Percentiles rank a stretch among this genome's conserved stretches.
Conservation (phyloP, 1,284 basidiomycete species). For the Boletus holoroseus region DNA sequence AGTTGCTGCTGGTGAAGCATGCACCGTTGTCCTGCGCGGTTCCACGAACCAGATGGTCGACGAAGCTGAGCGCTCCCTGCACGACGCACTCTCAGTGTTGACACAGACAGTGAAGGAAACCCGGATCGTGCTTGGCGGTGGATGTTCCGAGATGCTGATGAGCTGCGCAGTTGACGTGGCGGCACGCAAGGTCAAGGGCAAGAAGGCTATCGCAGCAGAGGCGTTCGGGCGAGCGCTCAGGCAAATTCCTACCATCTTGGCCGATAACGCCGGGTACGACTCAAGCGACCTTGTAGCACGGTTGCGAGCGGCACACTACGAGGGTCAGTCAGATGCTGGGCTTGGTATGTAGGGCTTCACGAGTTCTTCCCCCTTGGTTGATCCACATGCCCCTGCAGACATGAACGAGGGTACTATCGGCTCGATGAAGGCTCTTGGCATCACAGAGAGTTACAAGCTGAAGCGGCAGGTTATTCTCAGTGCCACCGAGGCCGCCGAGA, state of each 20-base stretch:
- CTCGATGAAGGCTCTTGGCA: conserved; percentile 83
- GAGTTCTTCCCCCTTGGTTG: not conserved
- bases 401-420: conserved; percentile 83
- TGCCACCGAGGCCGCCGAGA: conserved; percentile 96
- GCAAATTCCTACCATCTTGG: conserved; percentile 94
- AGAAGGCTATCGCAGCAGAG: conserved; percentile 94
- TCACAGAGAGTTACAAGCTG: conserved; percentile 97
- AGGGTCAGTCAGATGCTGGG: conserved; percentile 80
- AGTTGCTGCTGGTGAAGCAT: conserved; percentile 97
- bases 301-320: conserved; percentile 91
- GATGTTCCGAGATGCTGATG: conserved; percentile 98
- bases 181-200: conserved; percentile 81
- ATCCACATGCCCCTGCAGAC: conserved; percentile 45
- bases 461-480: conserved; percentile 93
- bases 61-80: conserved; percentile 95
- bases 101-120: conserved; percentile 99
- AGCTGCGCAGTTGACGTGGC: conserved; percentile 89
- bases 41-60: conserved; percentile 99
- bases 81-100: conserved; percentile 95
- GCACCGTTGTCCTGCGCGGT: conserved; percentile 95
- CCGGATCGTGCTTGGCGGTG: conserved; percentile 88
- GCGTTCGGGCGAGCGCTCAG: conserved; percentile 85
- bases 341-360: conserved; percentile 51
- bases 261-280: conserved; percentile 97
- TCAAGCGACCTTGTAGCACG: conserved; percentile 91